Evolutionary conservation across 2,329 filamentous ascomycete species (phyloP), one percentile per base, ranked within the genome.

Genomic region (Nannizziopsis arthrosporioides): DNA sequence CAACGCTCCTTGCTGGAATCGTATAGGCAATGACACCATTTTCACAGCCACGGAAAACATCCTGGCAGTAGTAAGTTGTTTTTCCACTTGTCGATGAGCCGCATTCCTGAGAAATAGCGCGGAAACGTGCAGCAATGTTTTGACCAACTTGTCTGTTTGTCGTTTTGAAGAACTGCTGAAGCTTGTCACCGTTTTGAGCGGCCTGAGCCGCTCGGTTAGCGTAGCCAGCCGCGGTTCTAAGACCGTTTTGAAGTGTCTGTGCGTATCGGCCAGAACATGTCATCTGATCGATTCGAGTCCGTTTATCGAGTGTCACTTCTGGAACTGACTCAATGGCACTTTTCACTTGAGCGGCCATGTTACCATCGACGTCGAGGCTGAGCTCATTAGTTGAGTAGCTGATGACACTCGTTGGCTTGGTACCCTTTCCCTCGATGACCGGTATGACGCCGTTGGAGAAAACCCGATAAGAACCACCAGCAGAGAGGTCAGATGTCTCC

Each of bases 371-470:
- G 6, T 70, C 63, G 52, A 81, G 68, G 45, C 69, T 70, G 41
- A 84, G 62, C n/a, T 70, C 68, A 65, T 84, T 83, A 58, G 75
- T 79, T 45, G 70, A 64, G 65, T 75, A 84, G 9, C 71, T 61
- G 2, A 82, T 61, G 40, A 71, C 72, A 41, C 75, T 77, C 7
- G 72, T 63, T 32, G 84, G 70, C 35, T 72, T 65, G 40, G 70
- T 78, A n/a, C 69, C 72, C 56, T 71, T 68, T 37, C 67, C 66
- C 15, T 70, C 67, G 30, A 78, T 75, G 48, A 73, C 73, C 7
- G 76, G 73, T 37, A 84, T 69, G 9, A 71, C 68, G 6, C 81
- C 81, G 3, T 65, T 64, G 5, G 78, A 71, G 46, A 72, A 68
- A 41, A 85, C 61, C 47, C 73, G 73, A 58, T 78, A 79, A 45